Percentiles rank a stretch among this genome's conserved stretches.
Conservation (phyloP, 768 basidiomycete species). For the Lanmaoa pseudosensibilis region DNA sequence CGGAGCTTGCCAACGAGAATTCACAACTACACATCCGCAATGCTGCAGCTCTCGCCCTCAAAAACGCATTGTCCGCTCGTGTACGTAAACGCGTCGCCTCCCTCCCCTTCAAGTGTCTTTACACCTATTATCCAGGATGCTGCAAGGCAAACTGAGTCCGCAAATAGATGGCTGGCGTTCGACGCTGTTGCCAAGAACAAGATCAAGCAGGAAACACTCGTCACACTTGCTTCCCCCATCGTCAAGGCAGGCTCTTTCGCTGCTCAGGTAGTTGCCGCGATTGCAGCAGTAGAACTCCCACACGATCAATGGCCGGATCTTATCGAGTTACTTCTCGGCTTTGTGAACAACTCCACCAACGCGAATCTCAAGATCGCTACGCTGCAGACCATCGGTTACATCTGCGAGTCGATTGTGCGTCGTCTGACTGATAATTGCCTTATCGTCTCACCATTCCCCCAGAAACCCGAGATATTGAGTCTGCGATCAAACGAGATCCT, state of each 20-base stretch:
- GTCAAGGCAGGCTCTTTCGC: conserved; percentile 81
- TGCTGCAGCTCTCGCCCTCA: conserved; percentile 95
- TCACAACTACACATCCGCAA: conserved; percentile 76
- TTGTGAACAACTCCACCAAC: conserved; percentile 74
- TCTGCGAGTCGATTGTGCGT: conserved; percentile 95
- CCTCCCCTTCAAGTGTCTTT: conserved; percentile 14
- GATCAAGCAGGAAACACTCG: conserved; percentile 86
- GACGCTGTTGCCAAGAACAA: conserved; percentile 64
- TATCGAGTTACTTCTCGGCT: conserved; percentile 83
- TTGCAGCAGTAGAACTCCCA: conserved; percentile 92
- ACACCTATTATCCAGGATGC: conserved; percentile 54
- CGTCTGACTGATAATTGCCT: conserved; percentile 1
- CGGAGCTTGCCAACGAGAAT: conserved; percentile 77
- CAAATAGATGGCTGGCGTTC: conserved; percentile 81
- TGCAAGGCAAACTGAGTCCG: conserved; percentile 71
- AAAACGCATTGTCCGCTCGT: conserved; percentile 89
- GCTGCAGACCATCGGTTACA: conserved; percentile 93
- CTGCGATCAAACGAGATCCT: conserved; percentile 94
- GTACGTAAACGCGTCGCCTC: conserved; percentile 52
- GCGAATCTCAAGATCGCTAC: conserved; percentile 81
- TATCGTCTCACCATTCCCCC: conserved; percentile 8
- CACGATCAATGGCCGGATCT: conserved; percentile 86
- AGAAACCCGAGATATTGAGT: conserved; percentile 93
- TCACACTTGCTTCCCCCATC: conserved; percentile 72
- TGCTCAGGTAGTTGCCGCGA: conserved; percentile 91